Evolutionary conservation across 1,139 yeast genomes (phyloP), one percentile per base, ranked within the genome.

Genomic region (Scheffersomyces segobiensis): DNA sequence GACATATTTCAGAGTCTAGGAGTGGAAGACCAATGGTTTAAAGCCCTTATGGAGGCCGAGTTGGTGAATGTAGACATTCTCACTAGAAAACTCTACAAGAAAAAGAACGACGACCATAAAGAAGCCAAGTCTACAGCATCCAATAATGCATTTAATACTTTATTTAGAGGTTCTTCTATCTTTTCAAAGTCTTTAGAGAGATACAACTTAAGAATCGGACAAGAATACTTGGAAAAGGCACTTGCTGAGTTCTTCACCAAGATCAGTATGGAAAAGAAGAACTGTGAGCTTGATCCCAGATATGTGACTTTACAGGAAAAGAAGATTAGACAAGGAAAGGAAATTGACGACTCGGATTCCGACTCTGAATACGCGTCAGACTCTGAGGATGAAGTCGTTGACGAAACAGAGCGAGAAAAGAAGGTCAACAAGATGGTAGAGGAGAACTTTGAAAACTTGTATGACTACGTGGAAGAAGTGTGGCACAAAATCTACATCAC

Each of bases 111-210:
- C 54, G 68, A 55, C 20, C 49, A 56, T 46, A 50, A 48, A 12
- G 56, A 54, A 2, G 46, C 53, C 5, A 51, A 53, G 3, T 46
- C 62, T 5, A 58, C 62, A 26, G 73, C 76, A 1, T 67, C 71
- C 53, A 80, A 75, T 57, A 82, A 85, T 65, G 83, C 86, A 1
- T 85, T 86, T 70, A 90, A 90, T 65, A 87, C 97, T 0, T 72
- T 95, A 21, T 93, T 95, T 68, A 79, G 98, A 64, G 97, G 98
- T 0, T 89, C 91, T 57, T 87, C 96, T 1, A 80, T 93, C 10
- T 80, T 93, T 61, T 88, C 97, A 0, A 91, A 91, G 69, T 83
- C 97, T 0, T 71, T 93, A 55, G 98, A 95, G 65, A 81, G 85
- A 62, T 92, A 87, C 69, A 89, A 90, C 70, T 80, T 88, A 53